Evolutionary conservation across 2,329 filamentous ascomycete species (phyloP).

Genomic region (Albophoma yamanashiensis): DNA sequence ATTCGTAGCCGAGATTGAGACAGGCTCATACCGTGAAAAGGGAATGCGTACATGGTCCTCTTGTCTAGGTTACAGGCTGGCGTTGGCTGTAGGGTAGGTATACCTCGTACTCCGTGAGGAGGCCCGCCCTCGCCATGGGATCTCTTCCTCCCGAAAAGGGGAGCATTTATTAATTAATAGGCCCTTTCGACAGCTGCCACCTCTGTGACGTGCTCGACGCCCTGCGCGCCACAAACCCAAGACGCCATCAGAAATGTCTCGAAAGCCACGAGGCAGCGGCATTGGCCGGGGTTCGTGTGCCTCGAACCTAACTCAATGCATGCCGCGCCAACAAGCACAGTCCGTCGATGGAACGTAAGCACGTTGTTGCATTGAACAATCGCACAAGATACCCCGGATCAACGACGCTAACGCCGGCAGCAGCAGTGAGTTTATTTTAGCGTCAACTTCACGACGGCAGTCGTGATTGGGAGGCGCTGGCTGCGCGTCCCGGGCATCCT

Average conservation of each 20-base stretch:
- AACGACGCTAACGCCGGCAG: background rate
- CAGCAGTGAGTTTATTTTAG: background rate
- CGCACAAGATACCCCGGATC: background rate
- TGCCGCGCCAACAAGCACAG: too few species aligned
- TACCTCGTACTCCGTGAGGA: too few species aligned
- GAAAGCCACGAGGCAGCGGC: background rate
- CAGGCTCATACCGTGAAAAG: too few species aligned
- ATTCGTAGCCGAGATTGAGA: too few species aligned
- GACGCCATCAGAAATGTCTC: background rate
- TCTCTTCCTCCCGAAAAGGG: background rate
- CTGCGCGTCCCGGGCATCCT: background rate
- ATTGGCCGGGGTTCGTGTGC: background rate
- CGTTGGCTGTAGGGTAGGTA: too few species aligned
- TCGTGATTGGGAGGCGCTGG: background rate
- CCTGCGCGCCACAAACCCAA: background rate
- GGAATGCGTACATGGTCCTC: too few species aligned
- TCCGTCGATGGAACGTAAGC: background rate
- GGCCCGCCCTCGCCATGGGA: background rate
- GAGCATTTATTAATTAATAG: background rate
- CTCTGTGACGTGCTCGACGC: background rate
- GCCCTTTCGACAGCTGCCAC: background rate
- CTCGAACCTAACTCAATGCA: background rate
- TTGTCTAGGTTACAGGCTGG: too few species aligned
- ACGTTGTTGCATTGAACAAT: background rate
- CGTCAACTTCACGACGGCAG: background rate